Evolutionary conservation across 2,329 filamentous ascomycete species (phyloP).

Genomic region (Cladorrhinum sp.): DNA sequence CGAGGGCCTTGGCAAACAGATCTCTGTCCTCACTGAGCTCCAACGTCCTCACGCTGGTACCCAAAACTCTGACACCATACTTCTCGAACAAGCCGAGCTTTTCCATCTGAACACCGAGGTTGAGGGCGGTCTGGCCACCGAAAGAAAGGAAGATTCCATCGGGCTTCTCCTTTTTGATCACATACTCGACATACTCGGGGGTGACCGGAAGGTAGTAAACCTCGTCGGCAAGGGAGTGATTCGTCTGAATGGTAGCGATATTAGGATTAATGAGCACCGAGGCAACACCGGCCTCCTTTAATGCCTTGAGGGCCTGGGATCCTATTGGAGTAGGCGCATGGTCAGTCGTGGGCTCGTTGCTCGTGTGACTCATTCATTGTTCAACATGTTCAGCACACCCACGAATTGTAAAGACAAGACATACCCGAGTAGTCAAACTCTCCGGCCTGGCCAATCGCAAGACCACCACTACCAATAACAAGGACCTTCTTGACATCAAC

Average conservation of each 20-base stretch:
- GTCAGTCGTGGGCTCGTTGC: constrained; percentile 22
- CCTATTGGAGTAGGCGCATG: constrained; percentile 49
- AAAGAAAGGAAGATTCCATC: constrained; percentile 98
- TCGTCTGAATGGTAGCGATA: constrained; percentile 97
- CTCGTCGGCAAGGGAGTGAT: constrained; percentile 92
- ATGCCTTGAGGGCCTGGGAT: constrained; percentile 91
- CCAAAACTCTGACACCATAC: constrained; percentile 92
- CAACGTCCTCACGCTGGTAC: constrained; percentile 89
- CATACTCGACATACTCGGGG: constrained; percentile 94
- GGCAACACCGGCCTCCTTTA: constrained; percentile 89
- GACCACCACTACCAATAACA: constrained; percentile 91
- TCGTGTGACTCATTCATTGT: constrained; percentile 33
- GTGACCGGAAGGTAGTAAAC: constrained; percentile 98
- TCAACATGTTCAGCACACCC: constrained; percentile 8
- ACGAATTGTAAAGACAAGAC: constrained; percentile 34
- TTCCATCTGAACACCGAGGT: constrained; percentile 96
- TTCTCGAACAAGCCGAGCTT: constrained; percentile 92
- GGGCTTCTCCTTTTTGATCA: constrained; percentile 90
- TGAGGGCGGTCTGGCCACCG: constrained; percentile 94
- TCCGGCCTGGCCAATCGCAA: constrained; percentile 95
- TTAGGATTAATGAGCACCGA: constrained; percentile 97
- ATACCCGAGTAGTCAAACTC: constrained; percentile 98
- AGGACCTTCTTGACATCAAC: constrained; percentile 96
- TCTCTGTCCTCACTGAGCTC: constrained; percentile 96
- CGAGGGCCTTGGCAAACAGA: constrained; percentile 89